Percentiles rank a stretch among this genome's conserved stretches.
Evolutionary conservation across 1,284 basidiomycete genomes (phyloP).

Genomic region (Nidula niveotomentosa): DNA sequence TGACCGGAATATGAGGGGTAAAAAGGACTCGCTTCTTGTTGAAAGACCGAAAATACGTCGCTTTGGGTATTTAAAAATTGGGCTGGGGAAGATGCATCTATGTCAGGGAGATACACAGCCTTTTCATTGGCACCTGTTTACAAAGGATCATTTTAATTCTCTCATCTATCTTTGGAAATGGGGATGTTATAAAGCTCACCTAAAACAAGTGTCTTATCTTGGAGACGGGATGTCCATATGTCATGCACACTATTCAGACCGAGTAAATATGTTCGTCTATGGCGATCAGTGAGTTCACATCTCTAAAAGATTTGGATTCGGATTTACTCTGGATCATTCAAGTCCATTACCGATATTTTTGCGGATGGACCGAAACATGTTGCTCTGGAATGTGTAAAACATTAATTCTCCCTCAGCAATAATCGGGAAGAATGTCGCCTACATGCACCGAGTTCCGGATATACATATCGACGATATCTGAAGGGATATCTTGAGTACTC

Average conservation of each 20-base stretch:
- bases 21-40: slow-evolving; percentile 39
- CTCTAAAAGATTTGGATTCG: not conserved
- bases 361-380: slow-evolving; percentile 50
- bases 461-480: slow-evolving; percentile 57
- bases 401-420: too few species aligned
- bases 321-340: slow-evolving; percentile 35
- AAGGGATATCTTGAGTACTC: not conserved
- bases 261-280: slow-evolving; percentile 31
- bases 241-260: slow-evolving; percentile 46
- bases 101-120: slow-evolving; percentile 51
- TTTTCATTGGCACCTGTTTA: slow-evolving; percentile 42
- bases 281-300: not conserved
- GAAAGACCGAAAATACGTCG: slow-evolving; percentile 60
- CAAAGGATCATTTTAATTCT: too few species aligned
- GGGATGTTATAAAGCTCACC: slow-evolving; percentile 32
- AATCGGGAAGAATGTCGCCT: slow-evolving; percentile 12
- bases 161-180: slow-evolving; percentile 21
- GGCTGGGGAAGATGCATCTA: slow-evolving; percentile 34
- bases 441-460: slow-evolving; percentile 50
- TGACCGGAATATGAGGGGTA: not conserved
- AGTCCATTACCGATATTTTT: slow-evolving; percentile 45
- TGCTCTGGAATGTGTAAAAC: slow-evolving; percentile 29
- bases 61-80: slow-evolving; percentile 48
- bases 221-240: slow-evolving; percentile 55
- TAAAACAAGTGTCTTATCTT: slow-evolving; percentile 46